Base-by-base conservation (phyloP, 257 asterid species). In the Plectranthus barbatus region DNA sequence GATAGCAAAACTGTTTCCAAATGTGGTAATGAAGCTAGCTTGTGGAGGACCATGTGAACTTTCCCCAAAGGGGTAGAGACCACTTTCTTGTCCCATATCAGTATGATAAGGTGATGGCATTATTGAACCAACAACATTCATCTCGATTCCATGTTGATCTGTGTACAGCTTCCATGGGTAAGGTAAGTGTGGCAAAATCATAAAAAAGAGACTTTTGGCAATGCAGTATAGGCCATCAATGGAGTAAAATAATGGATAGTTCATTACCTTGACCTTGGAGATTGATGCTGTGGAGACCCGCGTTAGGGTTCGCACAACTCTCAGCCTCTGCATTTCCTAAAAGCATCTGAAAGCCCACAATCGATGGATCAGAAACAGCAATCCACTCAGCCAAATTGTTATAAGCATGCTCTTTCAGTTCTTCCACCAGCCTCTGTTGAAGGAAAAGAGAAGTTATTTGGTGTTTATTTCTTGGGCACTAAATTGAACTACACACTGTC, bases 391-490 rank as follows among this genome's bases (percentile, higher is more conserved):
- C 14, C 61, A 62, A 48, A 69, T 84, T 86, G 57, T 51, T 72
- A 60, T 84, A 88, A 52, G 76, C 91, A 51, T 17, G 47, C 49
- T 51, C 76, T 72, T 81, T 91, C 73, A 78, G 61, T 13, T 66
- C 71, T 31, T 91, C 90, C 62, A 86, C 88, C 74, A 70, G 12
- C 26, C 61, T 58, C 96, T 86, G 83, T 51, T 59, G 74, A 70
- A 44, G 55, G 42, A 60, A 71, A 42, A 31, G 24, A 56, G 18
- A 20, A 21, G 52, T 46, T 37, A 51, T 75, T 42, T 70, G 74
- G 62, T 53, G 44, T 54, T 18, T 50, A 36, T 9, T 34, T 47
- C 42, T n/a, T n/a, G n/a, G n/a, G n/a, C n/a, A n/a, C n/a, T n/a
- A n/a, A n/a, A n/a, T n/a, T n/a, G n/a, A n/a, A n/a, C n/a, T n/a